Evolutionary conservation across 2,329 filamentous ascomycete genomes (phyloP), one percentile per base, ranked within the genome.

Genomic region (Colletotrichum sp.): DNA sequence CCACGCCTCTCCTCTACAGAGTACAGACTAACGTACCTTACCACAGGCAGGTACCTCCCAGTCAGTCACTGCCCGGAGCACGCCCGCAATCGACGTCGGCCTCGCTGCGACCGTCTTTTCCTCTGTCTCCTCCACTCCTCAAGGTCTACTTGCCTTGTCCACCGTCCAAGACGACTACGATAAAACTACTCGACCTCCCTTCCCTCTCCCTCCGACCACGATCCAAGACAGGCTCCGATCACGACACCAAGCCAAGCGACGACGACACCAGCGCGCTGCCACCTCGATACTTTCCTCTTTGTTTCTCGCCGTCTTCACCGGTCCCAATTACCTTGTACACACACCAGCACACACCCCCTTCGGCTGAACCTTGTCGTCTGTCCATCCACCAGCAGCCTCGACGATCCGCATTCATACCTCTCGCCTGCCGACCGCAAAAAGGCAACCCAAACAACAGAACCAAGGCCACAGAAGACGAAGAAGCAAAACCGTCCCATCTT

Each of bases 321-420:
- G 30, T 55, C 22, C 30, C 56, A n/a, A 74, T n/a, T 6, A 56
- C 30, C 28, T 28, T 28, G 7, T 39, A 39, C 36, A 39, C 36
- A 4, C 36, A 39, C 36, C 2, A 39, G 15, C 43, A 32, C 10
- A 67, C 48, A 10, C 8, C 61, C 61, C 18, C 58, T 34, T 65
- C 61, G 36, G 52, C 55, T 48, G 56, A 72, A 75, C 69, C 62
- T 75, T 67, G 73, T 30, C 39, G n/a, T 48, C 55, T 25, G 15
- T 69, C 39, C 10, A 36, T 25, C 27, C 27, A 52, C n/a, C 52
- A 34, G 7, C 36, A 27, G 22, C 52, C 27, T 64, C 61, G 30
- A 32, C 30, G n/a, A 64, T 39, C 61, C 34, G 61, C 34, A 64
- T 39, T 34, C 61, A 28, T 28, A 66, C 25, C 34, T 34, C 39